Conservation (phyloP, 352 stramenopile species). For the Phytophthora sojae region DNA sequence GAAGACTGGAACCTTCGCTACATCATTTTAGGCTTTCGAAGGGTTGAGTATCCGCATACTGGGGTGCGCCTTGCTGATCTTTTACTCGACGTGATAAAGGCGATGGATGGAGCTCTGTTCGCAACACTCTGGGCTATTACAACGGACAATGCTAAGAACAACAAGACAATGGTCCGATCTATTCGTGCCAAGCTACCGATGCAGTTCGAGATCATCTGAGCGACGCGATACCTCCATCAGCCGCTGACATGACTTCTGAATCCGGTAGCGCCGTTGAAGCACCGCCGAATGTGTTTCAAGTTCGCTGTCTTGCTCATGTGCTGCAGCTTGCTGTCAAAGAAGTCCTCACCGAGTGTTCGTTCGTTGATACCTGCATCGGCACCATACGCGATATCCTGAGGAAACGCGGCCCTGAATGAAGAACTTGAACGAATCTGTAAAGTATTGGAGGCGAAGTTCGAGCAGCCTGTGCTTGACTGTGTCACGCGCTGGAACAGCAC, state of each 20-base stretch:
- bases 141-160: no score
- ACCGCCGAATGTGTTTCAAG: neutral
- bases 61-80: no score
- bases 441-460: constrained; percentile 1
- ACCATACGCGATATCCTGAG: constrained; percentile 13
- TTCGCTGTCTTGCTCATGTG: constrained; percentile 20
- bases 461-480: constrained; percentile 8
- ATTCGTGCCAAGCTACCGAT: no score
- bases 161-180: neutral
- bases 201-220: no score
- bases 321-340: constrained; percentile 26
- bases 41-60: no score
- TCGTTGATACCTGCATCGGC: constrained; percentile 11
- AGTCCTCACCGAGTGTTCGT: constrained; percentile 9
- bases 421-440: constrained; percentile 5
- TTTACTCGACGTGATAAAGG: no score
- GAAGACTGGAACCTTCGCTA: neutral
- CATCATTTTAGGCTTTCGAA: neutral
- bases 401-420: constrained; percentile 10
- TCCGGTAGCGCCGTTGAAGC: neutral
- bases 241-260: neutral
- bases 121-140: no score
- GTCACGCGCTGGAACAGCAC: constrained; percentile 24
- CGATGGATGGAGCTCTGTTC: no score
- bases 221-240: neutral